Base-by-base conservation (phyloP, 1,284 basidiomycete species). In the Ganoderma boninense region DNA sequence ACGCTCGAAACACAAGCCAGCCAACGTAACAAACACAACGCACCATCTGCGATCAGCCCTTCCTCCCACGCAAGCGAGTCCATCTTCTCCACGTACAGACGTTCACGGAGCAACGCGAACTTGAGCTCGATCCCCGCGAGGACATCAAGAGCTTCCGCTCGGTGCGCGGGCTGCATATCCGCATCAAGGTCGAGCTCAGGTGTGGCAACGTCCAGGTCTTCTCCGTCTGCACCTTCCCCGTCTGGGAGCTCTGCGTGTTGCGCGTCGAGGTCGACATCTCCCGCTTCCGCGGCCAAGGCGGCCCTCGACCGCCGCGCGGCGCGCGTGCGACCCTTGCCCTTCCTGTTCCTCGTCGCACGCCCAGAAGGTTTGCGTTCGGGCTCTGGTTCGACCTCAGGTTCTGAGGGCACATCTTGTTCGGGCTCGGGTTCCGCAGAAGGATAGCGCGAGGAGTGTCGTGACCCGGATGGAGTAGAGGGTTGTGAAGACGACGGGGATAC, bases 41-140 rank as follows among this genome's bases (percentile, higher is more conserved):
- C 74, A 92, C 93, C 90, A 65, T 90, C 86, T 23, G 84, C 84
- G 23, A 95, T 84, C 73, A 95, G 80, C 4, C 84, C 80, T 75
- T 95, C 93, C 78, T 95, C 93, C 90, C 90, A 92, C 62, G 91
- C 90, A 4, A 95, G 80, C 2, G 84, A 86, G 52, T 93, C 92
- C 93, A 95, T 94, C 81, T 94, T 95, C 81, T 95, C 93, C 4
- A 94, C 86, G 77, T 94, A 95, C 16, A 95, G 82, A 35, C 87
- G 84, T 77, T 95, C 93, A 63, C 93, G 83, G 62, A 95, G 78
- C 57, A 92, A 79, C 0, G 92, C 92, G 79, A 93, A 94, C 74
- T 91, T 93, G 77, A 95, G 87, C 74, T 95, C 94, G 71, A 95
- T 93, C 14, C 84, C 85, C 2, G 93, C 93, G 10, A 95, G 82